Conservation (phyloP, 257 asterid species). For the Thymus quinquecostatus region DNA sequence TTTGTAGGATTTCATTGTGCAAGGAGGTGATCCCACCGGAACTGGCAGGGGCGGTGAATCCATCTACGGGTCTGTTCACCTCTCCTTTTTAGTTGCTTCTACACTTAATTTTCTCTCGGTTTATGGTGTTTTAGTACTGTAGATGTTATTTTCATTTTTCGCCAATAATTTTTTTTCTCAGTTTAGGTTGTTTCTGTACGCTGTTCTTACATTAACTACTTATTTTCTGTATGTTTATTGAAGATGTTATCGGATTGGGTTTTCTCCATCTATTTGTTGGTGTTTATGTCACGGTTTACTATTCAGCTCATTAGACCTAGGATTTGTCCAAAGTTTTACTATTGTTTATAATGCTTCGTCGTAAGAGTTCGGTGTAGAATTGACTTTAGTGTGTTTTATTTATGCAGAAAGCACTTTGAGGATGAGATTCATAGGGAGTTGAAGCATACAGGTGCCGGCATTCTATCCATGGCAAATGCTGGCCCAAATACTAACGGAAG, state of each 20-base stretch:
- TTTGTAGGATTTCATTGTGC: conserved; percentile 79
- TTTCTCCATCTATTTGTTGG: not conserved
- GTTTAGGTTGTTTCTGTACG: not conserved
- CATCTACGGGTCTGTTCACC: conserved; percentile 65
- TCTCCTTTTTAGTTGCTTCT: not conserved
- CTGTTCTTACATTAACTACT: not conserved
- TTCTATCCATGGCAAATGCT: conserved; percentile 98
- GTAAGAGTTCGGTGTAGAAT: not conserved
- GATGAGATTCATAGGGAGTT: conserved; percentile 83
- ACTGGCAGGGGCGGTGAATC: conserved; percentile 99
- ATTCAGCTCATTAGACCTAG: not conserved
- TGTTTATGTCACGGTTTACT: not conserved
- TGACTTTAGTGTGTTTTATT: not conserved
- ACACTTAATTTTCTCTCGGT: not conserved
- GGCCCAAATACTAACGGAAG: conserved; percentile 99
- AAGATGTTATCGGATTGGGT: not conserved
- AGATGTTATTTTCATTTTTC: not conserved
- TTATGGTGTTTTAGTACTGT: not conserved
- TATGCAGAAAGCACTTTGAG: conserved; percentile 83
- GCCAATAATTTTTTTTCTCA: not conserved
- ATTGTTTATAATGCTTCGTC: not conserved
- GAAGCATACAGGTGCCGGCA: conserved; percentile 99
- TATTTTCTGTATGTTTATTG: not conserved
- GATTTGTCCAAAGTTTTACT: not conserved
- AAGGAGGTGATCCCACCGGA: conserved; percentile 99